Conservation (phyloP, 148 eudicot species). For the Silene conica region DNA sequence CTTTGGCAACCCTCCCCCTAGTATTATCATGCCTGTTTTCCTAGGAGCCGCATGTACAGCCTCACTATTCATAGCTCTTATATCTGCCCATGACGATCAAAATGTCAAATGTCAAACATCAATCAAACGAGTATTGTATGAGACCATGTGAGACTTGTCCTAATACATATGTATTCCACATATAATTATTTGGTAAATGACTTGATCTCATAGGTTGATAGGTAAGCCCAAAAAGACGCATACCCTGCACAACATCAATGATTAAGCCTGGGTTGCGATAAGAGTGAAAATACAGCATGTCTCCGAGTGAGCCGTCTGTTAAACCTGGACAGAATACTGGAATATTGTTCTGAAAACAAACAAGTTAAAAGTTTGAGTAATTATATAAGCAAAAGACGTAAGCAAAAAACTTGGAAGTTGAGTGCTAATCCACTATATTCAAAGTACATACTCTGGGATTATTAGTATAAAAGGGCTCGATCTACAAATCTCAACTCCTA, state of each 20-base stretch:
- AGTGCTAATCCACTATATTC: too few species aligned
- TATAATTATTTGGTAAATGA: not conserved
- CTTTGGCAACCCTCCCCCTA: slow-evolving; percentile 52
- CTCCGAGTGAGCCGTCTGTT: slow-evolving; percentile 95
- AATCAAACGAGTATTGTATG: too few species aligned
- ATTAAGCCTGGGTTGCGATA: slow-evolving; percentile 73
- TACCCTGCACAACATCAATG: slow-evolving; percentile 84
- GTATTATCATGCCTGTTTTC: slow-evolving; percentile 74
- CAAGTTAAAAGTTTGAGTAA: not conserved
- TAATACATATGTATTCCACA: too few species aligned
- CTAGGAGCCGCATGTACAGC: slow-evolving; percentile 42
- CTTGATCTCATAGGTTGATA: too few species aligned
- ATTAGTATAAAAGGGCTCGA: too few species aligned
- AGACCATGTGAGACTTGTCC: too few species aligned
- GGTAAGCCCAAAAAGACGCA: not conserved
- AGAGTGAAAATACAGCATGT: slow-evolving; percentile 90
- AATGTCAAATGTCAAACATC: not conserved
- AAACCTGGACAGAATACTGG: slow-evolving; percentile 92
- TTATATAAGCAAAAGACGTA: not conserved
- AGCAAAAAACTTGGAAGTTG: not conserved
- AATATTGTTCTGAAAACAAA: slow-evolving; percentile 55
- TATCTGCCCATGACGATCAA: slow-evolving; percentile 42
- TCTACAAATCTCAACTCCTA: too few species aligned
- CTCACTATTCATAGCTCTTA: slow-evolving; percentile 69
- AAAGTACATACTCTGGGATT: too few species aligned